Percentiles rank a stretch among this genome's conserved stretches.
Conservation (phyloP, 345 rosid genomes). For the Pistacia atlantica region DNA sequence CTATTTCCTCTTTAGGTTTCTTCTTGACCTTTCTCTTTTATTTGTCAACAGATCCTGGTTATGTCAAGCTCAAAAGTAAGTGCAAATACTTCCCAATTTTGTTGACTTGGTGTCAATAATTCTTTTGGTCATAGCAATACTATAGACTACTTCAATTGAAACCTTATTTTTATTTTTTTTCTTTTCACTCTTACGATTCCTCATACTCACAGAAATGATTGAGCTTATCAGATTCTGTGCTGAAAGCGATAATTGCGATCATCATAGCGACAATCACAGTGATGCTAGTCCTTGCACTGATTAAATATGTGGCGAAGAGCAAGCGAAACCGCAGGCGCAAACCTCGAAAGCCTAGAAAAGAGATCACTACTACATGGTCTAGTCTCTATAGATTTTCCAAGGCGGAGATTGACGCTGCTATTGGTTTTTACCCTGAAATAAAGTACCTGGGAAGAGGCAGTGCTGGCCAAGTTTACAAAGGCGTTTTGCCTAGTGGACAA, state of each 20-base stretch:
- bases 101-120: neutral
- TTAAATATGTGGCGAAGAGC: slow-evolving; percentile 34
- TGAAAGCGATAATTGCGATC: slow-evolving; percentile 29
- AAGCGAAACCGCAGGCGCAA: slow-evolving; percentile 3
- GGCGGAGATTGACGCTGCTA: slow-evolving; percentile 62
- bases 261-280: slow-evolving; percentile 26
- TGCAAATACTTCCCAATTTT: neutral
- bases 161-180: neutral
- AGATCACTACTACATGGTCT: slow-evolving; percentile 31
- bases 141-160: neutral
- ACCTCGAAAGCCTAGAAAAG: slow-evolving; percentile 20
- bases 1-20: too few relatives aligned
- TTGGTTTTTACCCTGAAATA: slow-evolving; percentile 30
- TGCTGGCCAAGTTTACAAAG: slow-evolving; percentile 60
- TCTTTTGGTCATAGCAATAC: neutral
- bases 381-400: slow-evolving; percentile 56
- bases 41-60: slow-evolving; percentile 45
- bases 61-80: slow-evolving; percentile 51
- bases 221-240: slow-evolving; percentile 36
- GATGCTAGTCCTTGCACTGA: slow-evolving; percentile 34
- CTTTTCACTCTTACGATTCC: neutral
- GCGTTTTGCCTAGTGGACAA: slow-evolving; percentile 63
- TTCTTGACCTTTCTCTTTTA: neutral
- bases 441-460: slow-evolving; percentile 57
- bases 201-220: slow-evolving; percentile 21